Percentiles rank a stretch among this genome's conserved stretches.
Evolutionary conservation across 495 filamentous ascomycete genomes (phyloP).

Genomic region (Paragyromitra xinjiangensis): DNA sequence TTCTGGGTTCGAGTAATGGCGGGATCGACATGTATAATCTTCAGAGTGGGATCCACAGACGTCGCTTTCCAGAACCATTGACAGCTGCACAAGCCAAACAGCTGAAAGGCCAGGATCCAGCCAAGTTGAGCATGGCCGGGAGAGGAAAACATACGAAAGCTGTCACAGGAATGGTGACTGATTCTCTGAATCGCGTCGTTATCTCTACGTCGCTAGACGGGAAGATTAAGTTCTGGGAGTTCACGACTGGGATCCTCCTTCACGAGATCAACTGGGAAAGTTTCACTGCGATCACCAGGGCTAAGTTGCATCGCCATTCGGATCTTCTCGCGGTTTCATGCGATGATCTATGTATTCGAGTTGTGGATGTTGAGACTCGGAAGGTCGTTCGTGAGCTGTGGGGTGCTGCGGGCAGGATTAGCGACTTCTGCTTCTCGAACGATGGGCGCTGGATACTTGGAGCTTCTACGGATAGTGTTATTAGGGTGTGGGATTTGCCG

Average conservation of each 20-base stretch:
- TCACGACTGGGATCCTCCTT: constrained; percentile 76
- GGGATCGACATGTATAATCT: constrained; percentile 94
- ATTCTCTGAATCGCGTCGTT: constrained; percentile 81
- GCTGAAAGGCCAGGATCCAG: constrained; percentile 61
- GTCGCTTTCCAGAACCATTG: constrained; percentile 79
- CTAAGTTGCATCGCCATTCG: constrained; percentile 78
- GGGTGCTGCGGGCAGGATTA: constrained; percentile 82
- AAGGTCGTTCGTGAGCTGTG: constrained; percentile 91
- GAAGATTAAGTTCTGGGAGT: constrained; percentile 99
- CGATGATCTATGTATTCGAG: constrained; percentile 84
- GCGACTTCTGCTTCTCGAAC: constrained; percentile 88
- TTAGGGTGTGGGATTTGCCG: constrained; percentile 94
- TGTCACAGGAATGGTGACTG: constrained; percentile 84
- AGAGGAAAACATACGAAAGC: constrained; percentile 76
- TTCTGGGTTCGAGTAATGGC: constrained; percentile 85
- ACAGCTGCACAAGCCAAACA: constrained; percentile 70
- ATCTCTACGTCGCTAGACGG: constrained; percentile 90
- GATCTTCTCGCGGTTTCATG: constrained; percentile 91
- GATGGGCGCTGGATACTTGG: constrained; percentile 95
- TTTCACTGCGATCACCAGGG: constrained; percentile 76
- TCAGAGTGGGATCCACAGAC: constrained; percentile 87
- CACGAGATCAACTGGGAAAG: constrained; percentile 86
- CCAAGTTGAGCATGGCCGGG: constrained; percentile 61
- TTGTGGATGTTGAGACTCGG: constrained; percentile 89
- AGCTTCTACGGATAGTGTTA: constrained; percentile 79